Conservation (phyloP, 768 basidiomycete species). For the Stropharia rugosoannulata region DNA sequence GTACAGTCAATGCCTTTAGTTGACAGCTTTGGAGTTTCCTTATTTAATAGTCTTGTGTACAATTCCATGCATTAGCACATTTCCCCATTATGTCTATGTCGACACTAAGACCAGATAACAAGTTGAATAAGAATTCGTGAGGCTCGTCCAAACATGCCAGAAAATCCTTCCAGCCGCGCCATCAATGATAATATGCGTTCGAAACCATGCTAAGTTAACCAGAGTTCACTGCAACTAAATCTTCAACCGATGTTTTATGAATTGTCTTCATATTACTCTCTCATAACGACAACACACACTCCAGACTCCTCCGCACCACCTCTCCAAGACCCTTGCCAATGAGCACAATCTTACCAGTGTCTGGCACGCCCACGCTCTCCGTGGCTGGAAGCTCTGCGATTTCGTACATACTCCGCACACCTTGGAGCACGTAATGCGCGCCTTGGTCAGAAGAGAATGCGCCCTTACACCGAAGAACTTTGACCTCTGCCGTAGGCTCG, state of each 20-base stretch:
- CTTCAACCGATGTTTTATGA: too few species aligned
- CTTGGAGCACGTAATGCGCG: slow-evolving; percentile 77
- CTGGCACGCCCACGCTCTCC: slow-evolving; percentile 47
- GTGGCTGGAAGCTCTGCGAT: slow-evolving; percentile 43
- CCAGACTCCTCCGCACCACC: slow-evolving; percentile 53
- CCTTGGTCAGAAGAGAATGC: slow-evolving; percentile 58
- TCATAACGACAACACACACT: slow-evolving; percentile 27
- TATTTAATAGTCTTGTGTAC: background rate
- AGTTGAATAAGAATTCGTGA: too few species aligned
- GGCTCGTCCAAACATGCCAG: too few species aligned
- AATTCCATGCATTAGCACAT: too few species aligned
- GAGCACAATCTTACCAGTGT: slow-evolving; percentile 78
- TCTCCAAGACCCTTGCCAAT: slow-evolving; percentile 81
- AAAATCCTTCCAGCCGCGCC: too few species aligned
- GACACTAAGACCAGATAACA: too few species aligned
- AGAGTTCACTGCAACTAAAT: too few species aligned
- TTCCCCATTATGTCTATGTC: too few species aligned
- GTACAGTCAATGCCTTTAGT: slow-evolving; percentile 33
- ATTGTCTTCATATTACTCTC: background rate
- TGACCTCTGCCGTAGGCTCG: slow-evolving; percentile 11
- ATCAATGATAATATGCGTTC: too few species aligned
- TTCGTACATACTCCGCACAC: slow-evolving; percentile 90
- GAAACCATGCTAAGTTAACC: too few species aligned
- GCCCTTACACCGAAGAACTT: slow-evolving; percentile 84
- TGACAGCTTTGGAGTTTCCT: background rate